These are phyloP conservation scores for Hibiscus tridactylites DNA, from an alignment of 345 rosid species.

Conservation along the genomic window DNA sequence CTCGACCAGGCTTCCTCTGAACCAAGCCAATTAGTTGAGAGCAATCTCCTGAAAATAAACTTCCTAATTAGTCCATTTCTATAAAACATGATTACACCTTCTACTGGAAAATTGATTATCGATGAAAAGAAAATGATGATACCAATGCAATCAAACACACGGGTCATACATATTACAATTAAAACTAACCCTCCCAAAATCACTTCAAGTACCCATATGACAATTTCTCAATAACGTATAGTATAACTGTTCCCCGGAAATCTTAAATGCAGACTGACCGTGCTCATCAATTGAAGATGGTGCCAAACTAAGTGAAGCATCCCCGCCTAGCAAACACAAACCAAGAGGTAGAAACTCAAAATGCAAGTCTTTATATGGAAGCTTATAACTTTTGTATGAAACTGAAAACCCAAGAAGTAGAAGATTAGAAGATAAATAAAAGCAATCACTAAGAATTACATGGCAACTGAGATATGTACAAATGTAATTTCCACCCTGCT, in stretches of 20 bases:
- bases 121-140: not conserved
- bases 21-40: slow-evolving; percentile 38
- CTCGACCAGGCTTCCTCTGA: slow-evolving; percentile 95
- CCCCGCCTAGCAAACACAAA: slow-evolving; percentile 44
- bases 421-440: not conserved
- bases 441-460: slow-evolving; percentile 39
- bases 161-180: not conserved
- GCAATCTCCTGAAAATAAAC: slow-evolving; percentile 30
- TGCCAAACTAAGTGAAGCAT: slow-evolving; percentile 31
- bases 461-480: slow-evolving; percentile 87
- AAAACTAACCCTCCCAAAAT: slow-evolving; percentile 8
- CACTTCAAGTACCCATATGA: not conserved
- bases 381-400: too few species aligned
- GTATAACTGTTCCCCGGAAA: not conserved
- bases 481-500: slow-evolving; percentile 59
- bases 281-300: slow-evolving; percentile 9
- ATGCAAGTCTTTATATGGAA: not conserved
- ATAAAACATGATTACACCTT: not conserved
- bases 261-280: slow-evolving; percentile 1
- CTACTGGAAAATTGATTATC: not conserved
- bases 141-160: not conserved
- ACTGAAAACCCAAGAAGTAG: not conserved
- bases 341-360: not conserved
- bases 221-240: not conserved
- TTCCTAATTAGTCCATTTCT: slow-evolving; percentile 8